Base-by-base conservation (phyloP, 2,329 filamentous ascomycete species). In the Arthrobotrys entomopaga region DNA sequence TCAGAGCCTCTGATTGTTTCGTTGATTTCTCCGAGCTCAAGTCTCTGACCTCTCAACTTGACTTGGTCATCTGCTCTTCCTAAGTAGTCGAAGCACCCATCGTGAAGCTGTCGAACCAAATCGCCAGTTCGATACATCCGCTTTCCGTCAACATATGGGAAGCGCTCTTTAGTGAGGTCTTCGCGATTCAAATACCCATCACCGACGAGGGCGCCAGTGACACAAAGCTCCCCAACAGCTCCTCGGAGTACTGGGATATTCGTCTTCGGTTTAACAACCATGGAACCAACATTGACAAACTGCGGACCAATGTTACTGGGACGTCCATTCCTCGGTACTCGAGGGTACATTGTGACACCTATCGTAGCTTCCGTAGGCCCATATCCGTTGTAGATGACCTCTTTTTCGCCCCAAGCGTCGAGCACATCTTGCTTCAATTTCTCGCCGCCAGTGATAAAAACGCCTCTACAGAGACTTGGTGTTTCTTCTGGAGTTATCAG, bases 351-450 rank as follows among this genome's bases (percentile, higher is more conserved):
- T 0, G 93, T 97, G 40, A 93, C 91, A 3, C 93, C 93, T 76
- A 97, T 97, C 0, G 93, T 97, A 0, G 92, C 91, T 80, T 97
- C 94, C 0, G 93, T 97, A 0, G 93, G 94, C 0, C 93, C 93
- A 77, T 97, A 79, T 1, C 92, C 93, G 78, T 97, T 97, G 83
- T 96, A 94, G 13, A 98, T 93, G 49, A 93, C 92, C 0, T 85
- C 85, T 66, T 89, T 86, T 0, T 89, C 85, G 0, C 93, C 93
- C 93, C 94, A 97, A 0, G 85, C 86, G 78, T 96, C 90, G 1
- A 97, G 84, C 54, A 97, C 96, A 76, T 97, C 93, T 79, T 95
- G 91, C 78, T 92, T 93, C 16, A 97, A 83, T 59, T 91, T 88
- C 80, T 97, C 93, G 1, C 93, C 93, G 6, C 94, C 93, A 0